These are phyloP conservation scores for Psilocybe sp. DNA, from an alignment of 768 basidiomycete species.

Conservation along the genomic window DNA sequence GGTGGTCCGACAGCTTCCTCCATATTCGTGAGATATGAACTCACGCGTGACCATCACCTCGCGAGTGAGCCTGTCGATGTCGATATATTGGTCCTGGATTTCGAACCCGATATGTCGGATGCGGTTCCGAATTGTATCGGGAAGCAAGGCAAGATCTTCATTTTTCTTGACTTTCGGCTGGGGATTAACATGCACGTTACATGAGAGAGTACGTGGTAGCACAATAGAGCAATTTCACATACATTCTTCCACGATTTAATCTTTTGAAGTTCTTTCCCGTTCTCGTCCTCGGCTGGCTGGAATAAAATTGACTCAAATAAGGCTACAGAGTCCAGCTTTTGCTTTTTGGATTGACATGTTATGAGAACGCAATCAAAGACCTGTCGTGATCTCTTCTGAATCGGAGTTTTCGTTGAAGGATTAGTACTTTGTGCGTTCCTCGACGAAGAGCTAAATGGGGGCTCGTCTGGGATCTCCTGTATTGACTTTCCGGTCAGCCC, in stretches of 20 bases:
- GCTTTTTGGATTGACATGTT: too few relatives aligned
- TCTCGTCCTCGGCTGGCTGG: not conserved
- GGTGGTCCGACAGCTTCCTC: slow-evolving; percentile 29
- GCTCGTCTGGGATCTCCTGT: too few relatives aligned
- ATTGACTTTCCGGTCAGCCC: too few relatives aligned
- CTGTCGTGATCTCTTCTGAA: too few relatives aligned
- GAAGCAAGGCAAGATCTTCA: slow-evolving; percentile 4
- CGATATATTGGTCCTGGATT: slow-evolving; percentile 15
- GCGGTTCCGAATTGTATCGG: slow-evolving; percentile 9
- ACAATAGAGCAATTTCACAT: not conserved
- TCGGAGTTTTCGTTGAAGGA: too few relatives aligned
- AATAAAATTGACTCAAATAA: too few relatives aligned
- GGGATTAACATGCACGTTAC: not conserved
- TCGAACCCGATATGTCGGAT: slow-evolving; percentile 21
- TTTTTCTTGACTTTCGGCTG: slow-evolving; percentile 12
- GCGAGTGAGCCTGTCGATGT: slow-evolving; percentile 19
- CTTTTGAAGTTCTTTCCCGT: slow-evolving; percentile 6
- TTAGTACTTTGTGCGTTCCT: too few relatives aligned
- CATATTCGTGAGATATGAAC: slow-evolving; percentile 30
- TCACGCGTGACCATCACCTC: slow-evolving; percentile 25
- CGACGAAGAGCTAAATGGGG: too few relatives aligned
- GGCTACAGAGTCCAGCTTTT: too few relatives aligned
- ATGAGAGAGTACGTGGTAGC: not conserved
- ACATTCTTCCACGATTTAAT: slow-evolving; percentile 13
- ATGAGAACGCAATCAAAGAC: too few relatives aligned